Evolutionary conservation across 2,329 filamentous ascomycete genomes (phyloP), one percentile per base, ranked within the genome.

Genomic region (Cercospora sp.): DNA sequence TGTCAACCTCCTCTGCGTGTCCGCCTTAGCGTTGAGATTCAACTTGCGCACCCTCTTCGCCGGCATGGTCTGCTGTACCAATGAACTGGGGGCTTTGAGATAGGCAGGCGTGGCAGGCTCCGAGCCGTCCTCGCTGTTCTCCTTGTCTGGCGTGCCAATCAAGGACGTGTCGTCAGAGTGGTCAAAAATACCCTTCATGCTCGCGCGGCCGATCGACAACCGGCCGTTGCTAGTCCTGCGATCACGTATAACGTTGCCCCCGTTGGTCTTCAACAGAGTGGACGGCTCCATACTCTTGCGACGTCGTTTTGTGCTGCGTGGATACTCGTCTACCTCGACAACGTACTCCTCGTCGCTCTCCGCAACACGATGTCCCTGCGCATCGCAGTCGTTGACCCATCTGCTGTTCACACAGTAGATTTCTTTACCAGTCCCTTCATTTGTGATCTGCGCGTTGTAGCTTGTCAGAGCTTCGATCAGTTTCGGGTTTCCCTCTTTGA

Each of bases 271-370:
- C 26, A 75, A 57, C 24, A 79, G 69, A 16, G 73, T 70, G 45
- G 72, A 70, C 16, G 78, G 78, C 71, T 80, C 78, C 77, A 80
- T 79, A 13, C 73, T 76, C 74, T 80, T 80, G 53, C 77, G 74
- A 28, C 77, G 70, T 28, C 78, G 73, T 61, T 73, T 72, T 24
- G 74, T 73, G n/a, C 74, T 74, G 3, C 74, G 72, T 10, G 75
- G 74, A 7, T 76, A 70, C 24, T 78, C 77, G 28, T 75, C 72
- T 3, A 78, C 51, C 51, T 79, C 77, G 2, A 80, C 77, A 2
- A 68, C 73, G 65, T 79, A 79, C 3, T 70, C 74, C 34, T 79
- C 77, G 53, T 75, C 72, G 13, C 66, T 32, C 68, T 80, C 78
- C 24, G 75, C 70, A 58, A 79, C 71, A 6, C 75, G 73, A 21